Conservation (phyloP, 495 filamentous ascomycete genomes). For the Melanomma pulvis-pyrius region DNA sequence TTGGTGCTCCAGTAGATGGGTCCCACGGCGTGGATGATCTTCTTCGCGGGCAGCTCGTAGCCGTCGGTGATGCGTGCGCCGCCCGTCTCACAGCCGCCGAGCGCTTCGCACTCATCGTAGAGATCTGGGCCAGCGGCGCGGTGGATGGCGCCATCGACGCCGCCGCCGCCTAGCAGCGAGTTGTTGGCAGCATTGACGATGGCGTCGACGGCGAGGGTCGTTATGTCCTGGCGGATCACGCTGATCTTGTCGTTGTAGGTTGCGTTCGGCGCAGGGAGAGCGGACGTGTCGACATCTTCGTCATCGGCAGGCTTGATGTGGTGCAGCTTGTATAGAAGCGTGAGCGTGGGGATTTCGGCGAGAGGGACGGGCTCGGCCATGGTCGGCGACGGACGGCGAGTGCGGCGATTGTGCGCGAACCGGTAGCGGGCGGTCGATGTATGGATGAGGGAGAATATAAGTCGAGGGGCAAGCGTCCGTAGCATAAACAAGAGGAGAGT, state of each 20-base stretch:
- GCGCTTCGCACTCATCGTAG: conserved; percentile 66
- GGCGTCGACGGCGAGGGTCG: conserved; percentile 72
- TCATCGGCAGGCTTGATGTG: conserved; percentile 28
- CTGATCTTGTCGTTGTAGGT: conserved; percentile 71
- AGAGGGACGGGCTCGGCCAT: conserved; percentile 41
- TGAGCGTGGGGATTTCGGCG: conserved; percentile 66
- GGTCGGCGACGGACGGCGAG: not conserved
- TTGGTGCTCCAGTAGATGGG: conserved; percentile 66
- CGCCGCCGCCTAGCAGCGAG: conserved; percentile 78
- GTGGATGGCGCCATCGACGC: conserved; percentile 77
- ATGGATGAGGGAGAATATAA: too few relatives aligned
- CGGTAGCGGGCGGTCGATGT: too few relatives aligned
- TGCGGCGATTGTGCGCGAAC: not conserved
- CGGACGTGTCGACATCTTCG: conserved; percentile 9
- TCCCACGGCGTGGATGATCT: conserved; percentile 88
- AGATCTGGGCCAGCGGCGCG: conserved; percentile 72
- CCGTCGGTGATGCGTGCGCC: conserved; percentile 80
- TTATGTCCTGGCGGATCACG: conserved; percentile 79
- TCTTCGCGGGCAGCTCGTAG: conserved; percentile 72
- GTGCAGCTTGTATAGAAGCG: conserved; percentile 61
- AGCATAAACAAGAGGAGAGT: too few relatives aligned
- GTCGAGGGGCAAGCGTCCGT: too few relatives aligned
- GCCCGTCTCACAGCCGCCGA: conserved; percentile 76
- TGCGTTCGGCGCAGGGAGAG: conserved; percentile 29
- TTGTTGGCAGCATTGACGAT: conserved; percentile 94